Evolutionary conservation across 306 rosid species (phyloP), one percentile per base, ranked within the genome.

Genomic region (Acacia confusa): DNA sequence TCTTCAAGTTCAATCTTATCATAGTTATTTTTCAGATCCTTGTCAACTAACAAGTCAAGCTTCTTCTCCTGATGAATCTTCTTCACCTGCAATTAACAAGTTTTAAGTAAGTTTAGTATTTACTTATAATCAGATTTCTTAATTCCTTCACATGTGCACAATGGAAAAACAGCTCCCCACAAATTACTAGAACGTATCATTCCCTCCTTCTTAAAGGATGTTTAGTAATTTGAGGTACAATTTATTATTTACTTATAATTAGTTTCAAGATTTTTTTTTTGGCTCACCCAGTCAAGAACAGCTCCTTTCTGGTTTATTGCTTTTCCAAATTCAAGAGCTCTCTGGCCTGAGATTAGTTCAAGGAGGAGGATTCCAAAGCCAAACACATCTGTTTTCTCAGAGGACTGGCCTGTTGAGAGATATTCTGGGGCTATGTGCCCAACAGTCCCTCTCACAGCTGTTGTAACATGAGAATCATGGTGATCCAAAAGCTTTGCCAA

Each of bases 401-500:
- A 95, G 81, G 99, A 95, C 76, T 95, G 99, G 15, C 99, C 99
- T 15, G 98, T 95, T 72, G 99, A 95, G 70, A 95, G 94, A 85
- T 95, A 95, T 82, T 95, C 99, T 0, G 99, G 99, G 11, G 99
- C 99, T 81, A 95, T 95, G 76, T 95, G 99, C 19, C 99, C 98
- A 15, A 95, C 99, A 0, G 99, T 95, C 17, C 99, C 99, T 85
- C 99, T 89, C 36, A 95, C 99, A 0, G 99, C 99, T 17, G 99
- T 95, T 72, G 99, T 93, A 61, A 95, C 97, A 64, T 95, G 99
- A 14, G 99, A 95, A 67, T 95, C 99, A 52, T 82, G 88, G 89
- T 95, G 99, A 83, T 95, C 97, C 81, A 95, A 85, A 70, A 95
- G 91, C 87, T 95, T 95, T 61, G 99, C 99, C 75, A 95, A 77